These are phyloP conservation scores for Termitomyces eurrhizus DNA, from an alignment of 768 basidiomycete genomes.

Conservation along the genomic window DNA sequence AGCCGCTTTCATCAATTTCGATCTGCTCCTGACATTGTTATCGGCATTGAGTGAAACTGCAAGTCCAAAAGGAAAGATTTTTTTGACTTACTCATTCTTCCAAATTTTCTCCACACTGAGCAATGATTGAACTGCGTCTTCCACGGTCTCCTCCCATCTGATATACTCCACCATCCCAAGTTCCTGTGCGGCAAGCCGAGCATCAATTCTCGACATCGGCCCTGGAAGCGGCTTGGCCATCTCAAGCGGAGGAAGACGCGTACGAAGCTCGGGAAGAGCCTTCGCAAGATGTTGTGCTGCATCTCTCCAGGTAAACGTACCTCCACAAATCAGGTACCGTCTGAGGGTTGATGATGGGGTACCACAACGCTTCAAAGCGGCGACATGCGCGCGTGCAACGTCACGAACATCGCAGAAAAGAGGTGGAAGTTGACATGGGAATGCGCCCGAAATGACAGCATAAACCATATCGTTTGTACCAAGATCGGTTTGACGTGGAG, in stretches of 20 bases:
- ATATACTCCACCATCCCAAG: slow-evolving; percentile 9
- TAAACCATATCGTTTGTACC: slow-evolving; percentile 4
- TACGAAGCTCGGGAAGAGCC: neutral
- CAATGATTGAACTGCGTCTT: slow-evolving; percentile 6
- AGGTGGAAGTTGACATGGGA: slow-evolving; percentile 1
- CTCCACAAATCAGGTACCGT: slow-evolving; percentile 6
- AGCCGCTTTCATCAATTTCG: neutral
- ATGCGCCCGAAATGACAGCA: neutral
- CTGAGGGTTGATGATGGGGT: slow-evolving; percentile 8
- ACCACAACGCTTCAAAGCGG: neutral
- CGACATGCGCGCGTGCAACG: slow-evolving; percentile 9
- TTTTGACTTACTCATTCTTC: neutral
- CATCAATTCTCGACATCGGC: neutral
- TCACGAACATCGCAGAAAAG: slow-evolving; percentile 12
- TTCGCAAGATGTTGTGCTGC: neutral
- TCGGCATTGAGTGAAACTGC: neutral
- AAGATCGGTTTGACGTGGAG: neutral
- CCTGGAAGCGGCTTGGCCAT: neutral
- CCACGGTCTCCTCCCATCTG: slow-evolving; percentile 6
- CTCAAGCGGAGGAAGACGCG: neutral
- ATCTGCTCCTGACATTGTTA: neutral
- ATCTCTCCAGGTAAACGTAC: slow-evolving; percentile 4
- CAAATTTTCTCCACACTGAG: slow-evolving; percentile 9
- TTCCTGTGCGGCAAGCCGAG: neutral
- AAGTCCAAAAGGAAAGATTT: neutral